A percentile compares a stretch with the other conserved stretches of the same genome.
These are phyloP conservation scores for Cytospora mali DNA, from an alignment of 2,329 filamentous ascomycete species.

Conservation along the genomic window DNA sequence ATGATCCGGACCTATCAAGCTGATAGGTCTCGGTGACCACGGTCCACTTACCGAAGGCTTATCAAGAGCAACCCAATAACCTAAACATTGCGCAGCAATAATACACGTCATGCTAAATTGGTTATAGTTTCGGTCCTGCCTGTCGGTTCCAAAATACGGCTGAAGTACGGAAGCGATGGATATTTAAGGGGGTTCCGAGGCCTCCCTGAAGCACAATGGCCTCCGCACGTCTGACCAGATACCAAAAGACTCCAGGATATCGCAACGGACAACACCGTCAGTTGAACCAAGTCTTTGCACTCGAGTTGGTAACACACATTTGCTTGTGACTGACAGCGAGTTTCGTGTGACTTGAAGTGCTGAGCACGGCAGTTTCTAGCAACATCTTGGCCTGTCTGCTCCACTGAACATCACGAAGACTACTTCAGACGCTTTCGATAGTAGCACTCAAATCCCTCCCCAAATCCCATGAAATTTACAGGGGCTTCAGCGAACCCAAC, in stretches of 20 bases:
- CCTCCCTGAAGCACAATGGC: neutral
- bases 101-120: neutral
- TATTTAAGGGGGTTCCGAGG: neutral
- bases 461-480: neutral
- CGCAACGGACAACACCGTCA: neutral
- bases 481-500: neutral
- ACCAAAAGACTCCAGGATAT: neutral
- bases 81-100: neutral
- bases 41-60: neutral
- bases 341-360: neutral
- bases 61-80: neutral
- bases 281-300: neutral
- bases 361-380: neutral
- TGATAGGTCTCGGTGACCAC: neutral
- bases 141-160: no score
- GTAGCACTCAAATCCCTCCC: neutral
- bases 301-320: neutral
- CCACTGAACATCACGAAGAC: neutral
- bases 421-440: neutral
- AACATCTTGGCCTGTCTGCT: neutral
- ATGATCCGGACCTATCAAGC: constrained; percentile 4
- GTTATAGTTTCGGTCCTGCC: neutral
- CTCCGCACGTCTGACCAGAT: neutral
- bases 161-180: neutral
- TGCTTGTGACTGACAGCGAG: neutral